Base-by-base conservation (phyloP, 306 rosid genomes). In the Ceratonia siliqua region DNA sequence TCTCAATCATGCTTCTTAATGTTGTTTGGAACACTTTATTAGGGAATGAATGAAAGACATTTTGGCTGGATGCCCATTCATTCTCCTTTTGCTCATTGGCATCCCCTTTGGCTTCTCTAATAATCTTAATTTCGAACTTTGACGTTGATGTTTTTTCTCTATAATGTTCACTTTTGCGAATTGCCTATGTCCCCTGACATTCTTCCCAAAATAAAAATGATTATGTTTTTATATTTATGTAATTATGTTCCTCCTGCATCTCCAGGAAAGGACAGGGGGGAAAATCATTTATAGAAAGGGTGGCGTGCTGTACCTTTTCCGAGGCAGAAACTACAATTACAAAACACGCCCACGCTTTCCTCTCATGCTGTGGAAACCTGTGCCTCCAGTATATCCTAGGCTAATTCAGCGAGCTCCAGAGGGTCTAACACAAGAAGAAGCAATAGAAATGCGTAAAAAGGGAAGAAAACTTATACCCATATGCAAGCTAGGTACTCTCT, bases 281-380 rank as follows among this genome's bases (percentile, higher is more conserved):
- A 88, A 86, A 62, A 82, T 94, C 30, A 88, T 94, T 35, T 74
- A 70, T 70, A 73, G 89, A 70, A 85, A 39, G 68, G 96, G 95
- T 14, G 99, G 97, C 30, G 85, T 83, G 54, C 10, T 94, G 67
- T 92, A 64, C 85, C 95, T 94, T 69, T 94, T 88, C 86, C 86
- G 97, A 48, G 99, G 99, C 35, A 88, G 99, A 82, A 90, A 94
- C 87, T 92, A 94, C 81, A 94, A 94, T 74, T 85, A 88, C 59
- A 92, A 59, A 87, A 84, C 95, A 43, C 87, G 89, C 12, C 97
- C 97, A 2, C 85, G 74, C 33, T 90, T 88, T 84, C 99, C 99
- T 83, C 88, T 94, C 79, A 94, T 94, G 99, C 78, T 94, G 64
- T 94, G 99, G 99, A 94, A 88, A 83, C 97, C 99, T 1, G 79